Evolutionary conservation across 495 filamentous ascomycete genomes (phyloP).

Genomic region (Talaromyces stipitatus): DNA sequence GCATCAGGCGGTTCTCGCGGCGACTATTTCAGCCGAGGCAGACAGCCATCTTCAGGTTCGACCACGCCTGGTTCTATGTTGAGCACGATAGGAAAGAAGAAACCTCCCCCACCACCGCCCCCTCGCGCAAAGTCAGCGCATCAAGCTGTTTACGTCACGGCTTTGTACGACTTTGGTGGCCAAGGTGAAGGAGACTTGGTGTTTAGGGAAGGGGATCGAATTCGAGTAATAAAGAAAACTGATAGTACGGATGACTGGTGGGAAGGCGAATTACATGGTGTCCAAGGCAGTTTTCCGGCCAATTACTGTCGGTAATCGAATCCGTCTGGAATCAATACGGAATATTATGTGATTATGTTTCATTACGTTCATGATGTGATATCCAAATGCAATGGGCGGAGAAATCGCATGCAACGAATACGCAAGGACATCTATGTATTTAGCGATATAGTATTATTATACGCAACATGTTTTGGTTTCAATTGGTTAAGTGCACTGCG

Average conservation of each 20-base stretch:
- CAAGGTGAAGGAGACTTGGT: conserved; percentile 66
- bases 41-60: conserved; percentile 27
- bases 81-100: conserved; percentile 45
- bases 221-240: conserved; percentile 77
- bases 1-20: conserved; percentile 25
- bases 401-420: not conserved
- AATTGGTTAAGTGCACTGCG: too few relatives aligned
- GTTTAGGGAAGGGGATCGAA: conserved; percentile 79
- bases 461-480: not conserved
- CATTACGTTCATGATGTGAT: not conserved
- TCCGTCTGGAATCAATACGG: not conserved
- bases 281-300: conserved; percentile 75
- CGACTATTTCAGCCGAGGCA: conserved; percentile 46
- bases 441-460: not conserved
- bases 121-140: conserved; percentile 32
- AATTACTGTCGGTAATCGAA: conserved; percentile 61
- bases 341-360: not conserved
- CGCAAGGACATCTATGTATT: not conserved
- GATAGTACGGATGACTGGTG: conserved; percentile 90
- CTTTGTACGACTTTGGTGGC: conserved; percentile 72
- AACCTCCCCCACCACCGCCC: conserved; percentile 65
- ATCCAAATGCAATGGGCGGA: not conserved
- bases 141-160: conserved; percentile 61
- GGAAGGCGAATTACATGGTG: conserved; percentile 76
- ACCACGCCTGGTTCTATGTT: conserved; percentile 18